Conservation (phyloP, 192 early-diverging fungal genomes). For the Neocallimastix lanati region DNA sequence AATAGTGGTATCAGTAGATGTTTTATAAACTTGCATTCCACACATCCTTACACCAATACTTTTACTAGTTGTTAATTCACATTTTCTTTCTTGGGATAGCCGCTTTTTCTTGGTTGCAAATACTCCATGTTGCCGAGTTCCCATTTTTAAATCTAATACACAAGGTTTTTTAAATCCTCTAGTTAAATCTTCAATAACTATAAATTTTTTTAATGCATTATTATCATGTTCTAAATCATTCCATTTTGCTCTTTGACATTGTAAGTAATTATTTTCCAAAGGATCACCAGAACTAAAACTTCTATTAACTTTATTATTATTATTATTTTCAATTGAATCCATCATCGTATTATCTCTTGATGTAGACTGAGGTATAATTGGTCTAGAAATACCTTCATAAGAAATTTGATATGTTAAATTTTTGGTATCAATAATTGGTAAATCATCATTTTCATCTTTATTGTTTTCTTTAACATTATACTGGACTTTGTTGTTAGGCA, state of each 20-base stretch:
- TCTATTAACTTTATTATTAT: neutral
- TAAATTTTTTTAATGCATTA: neutral
- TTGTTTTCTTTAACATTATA: neutral
- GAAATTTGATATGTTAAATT: neutral
- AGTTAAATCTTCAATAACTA: neutral
- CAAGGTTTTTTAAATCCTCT: conserved; percentile 65
- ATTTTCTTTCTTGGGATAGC: conserved; percentile 76
- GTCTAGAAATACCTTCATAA: neutral
- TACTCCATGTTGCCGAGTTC: conserved; percentile 88
- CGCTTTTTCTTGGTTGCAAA: conserved; percentile 65
- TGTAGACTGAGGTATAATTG: neutral
- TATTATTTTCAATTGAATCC: neutral
- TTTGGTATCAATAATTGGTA: neutral
- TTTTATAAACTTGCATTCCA: conserved; percentile 93
- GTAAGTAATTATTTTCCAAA: neutral
- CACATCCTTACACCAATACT: conserved; percentile 85
- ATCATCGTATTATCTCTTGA: neutral
- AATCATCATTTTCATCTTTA: neutral
- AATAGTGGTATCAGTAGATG: conserved; percentile 42
- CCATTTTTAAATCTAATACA: conserved; percentile 97
- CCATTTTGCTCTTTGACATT: neutral
- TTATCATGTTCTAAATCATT: neutral
- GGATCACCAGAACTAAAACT: neutral
- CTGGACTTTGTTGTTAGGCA: too few species aligned
- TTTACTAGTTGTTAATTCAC: conserved; percentile 78